phyloP scores from a whole-genome alignment of 352 stramenopile genomes.

The Pythium brassicae region DNA sequence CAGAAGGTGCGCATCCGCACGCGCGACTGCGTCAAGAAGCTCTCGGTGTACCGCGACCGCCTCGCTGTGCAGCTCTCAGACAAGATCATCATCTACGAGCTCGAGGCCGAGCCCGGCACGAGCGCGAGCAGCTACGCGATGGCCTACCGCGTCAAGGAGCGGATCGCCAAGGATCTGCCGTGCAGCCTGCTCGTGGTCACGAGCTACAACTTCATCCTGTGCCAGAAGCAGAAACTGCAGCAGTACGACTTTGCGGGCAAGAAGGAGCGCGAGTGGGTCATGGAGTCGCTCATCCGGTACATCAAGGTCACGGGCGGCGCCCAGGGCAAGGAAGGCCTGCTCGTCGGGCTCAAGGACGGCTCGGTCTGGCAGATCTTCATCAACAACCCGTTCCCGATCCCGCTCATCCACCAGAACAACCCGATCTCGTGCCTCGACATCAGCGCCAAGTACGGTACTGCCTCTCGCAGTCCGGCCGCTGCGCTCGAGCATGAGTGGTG shows the following conservation, averaged over 20 bases:
- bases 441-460: slow-evolving; percentile 65
- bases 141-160: slow-evolving; percentile 90
- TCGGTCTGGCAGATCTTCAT: slow-evolving; percentile 92
- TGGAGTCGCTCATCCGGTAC: slow-evolving; percentile 89
- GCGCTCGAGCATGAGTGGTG: too few species aligned
- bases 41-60: slow-evolving; percentile 91
- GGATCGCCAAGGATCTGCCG: slow-evolving; percentile 78
- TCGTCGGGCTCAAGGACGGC: slow-evolving; percentile 92
- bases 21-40: slow-evolving; percentile 93
- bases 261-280: slow-evolving; percentile 83
- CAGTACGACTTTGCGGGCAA: slow-evolving; percentile 88
- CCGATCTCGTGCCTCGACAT: slow-evolving; percentile 89
- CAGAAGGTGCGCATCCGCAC: slow-evolving; percentile 95
- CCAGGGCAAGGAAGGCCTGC: slow-evolving; percentile 82
- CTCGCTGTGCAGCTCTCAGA: slow-evolving; percentile 93
- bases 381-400: slow-evolving; percentile 93
- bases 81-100: slow-evolving; percentile 93
- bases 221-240: slow-evolving; percentile 90
- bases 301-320: slow-evolving; percentile 92
- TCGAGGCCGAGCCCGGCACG: slow-evolving; percentile 50
- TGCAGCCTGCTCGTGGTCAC: slow-evolving; percentile 90
- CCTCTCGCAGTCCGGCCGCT: neutral
- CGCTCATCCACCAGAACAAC: slow-evolving; percentile 84
- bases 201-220: slow-evolving; percentile 90
- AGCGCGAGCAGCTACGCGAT: slow-evolving; percentile 82